Base-by-base conservation (phyloP, 169 alveolate genomes). In the Plasmodium sp. region DNA sequence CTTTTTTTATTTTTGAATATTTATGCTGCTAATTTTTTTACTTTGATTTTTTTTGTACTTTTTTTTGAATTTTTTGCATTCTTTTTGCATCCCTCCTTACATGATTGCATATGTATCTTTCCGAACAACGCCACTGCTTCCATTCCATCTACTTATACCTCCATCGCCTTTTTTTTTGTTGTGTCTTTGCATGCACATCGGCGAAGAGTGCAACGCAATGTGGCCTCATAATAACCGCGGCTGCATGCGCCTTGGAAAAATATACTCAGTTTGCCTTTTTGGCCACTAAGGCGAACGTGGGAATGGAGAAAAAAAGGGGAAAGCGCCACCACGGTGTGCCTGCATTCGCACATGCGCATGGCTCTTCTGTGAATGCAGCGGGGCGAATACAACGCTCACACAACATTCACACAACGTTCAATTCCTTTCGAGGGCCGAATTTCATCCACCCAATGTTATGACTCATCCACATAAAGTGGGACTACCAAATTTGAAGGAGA, bases 101-200 rank as follows among this genome's bases (percentile, higher is more conserved):
- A 62, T 62, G 43, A 3, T 67, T 67, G 39, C 14, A 31, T 18
- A 22, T 67, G 12, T 67, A 67, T 1, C 0, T 67, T 67, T 67
- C n/a, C n/a, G 18, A 67, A 67, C 7, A 22, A 62, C 77, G n/a
- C n/a, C 77, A 31, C 16, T 2, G 6, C 39, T 31, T 6, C 18
- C 39, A 67, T 67, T 18, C 27, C 43, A 22, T 31, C 77, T 67
- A 67, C 77, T 27, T 18, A 4, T 67, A 31, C 41, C 31, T 27
- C 77, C 77, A 22, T 10, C 43, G 43, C 77, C 41, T 67, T n/a
- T 6, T 67, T 27, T 22, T 67, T 67, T 67, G 39, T 27, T 27
- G 77, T 67, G 77, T 67, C 43, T 67, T 67, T 67, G 77, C 77
- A 67, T 67, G 77, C 77, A 67, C 39, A 67, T 67, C 39, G 33